Percentiles rank a stretch among this genome's conserved stretches.
These are phyloP conservation scores for Kregervanrija delftensis DNA, from an alignment of 805 yeast species.

Conservation along the genomic window DNA sequence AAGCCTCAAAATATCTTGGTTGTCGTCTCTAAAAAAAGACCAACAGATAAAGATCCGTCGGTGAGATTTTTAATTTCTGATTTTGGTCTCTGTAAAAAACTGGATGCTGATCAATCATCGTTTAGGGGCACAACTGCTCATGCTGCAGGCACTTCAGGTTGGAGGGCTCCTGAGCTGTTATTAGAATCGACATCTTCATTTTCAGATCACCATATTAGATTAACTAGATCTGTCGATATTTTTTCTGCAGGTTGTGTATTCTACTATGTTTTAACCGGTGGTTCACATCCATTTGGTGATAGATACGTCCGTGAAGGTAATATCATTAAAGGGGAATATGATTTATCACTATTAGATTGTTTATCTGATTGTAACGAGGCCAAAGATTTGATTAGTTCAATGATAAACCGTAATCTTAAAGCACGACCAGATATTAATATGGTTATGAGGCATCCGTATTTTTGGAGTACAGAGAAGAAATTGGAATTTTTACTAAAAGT, in stretches of 20 bases:
- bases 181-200: conserved; percentile 31
- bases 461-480: conserved; percentile 72
- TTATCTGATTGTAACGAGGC: conserved; percentile 55
- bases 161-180: conserved; percentile 94
- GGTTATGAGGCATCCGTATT: conserved; percentile 78
- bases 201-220: conserved; percentile 36
- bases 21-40: conserved; percentile 52
- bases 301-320: conserved; percentile 82
- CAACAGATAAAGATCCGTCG: conserved; percentile 28
- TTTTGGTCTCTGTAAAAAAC: conserved; percentile 88
- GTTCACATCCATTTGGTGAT: conserved; percentile 94
- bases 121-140: conserved; percentile 88
- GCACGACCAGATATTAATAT: conserved; percentile 62
- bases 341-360: conserved; percentile 39
- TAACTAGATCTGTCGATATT: conserved; percentile 87
- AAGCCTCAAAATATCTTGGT: conserved; percentile 92
- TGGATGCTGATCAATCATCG: conserved; percentile 89
- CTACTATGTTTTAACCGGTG: conserved; percentile 75
- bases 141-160: conserved; percentile 96
- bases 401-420: conserved; percentile 66
- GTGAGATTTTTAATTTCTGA: conserved; percentile 82
- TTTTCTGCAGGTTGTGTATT: conserved; percentile 94
- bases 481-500: conserved; percentile 80
- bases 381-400: conserved; percentile 57
- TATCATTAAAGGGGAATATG: conserved; percentile 61